A percentile compares a stretch with the other conserved stretches of the same genome.
Evolutionary conservation across 345 rosid species (phyloP).

Genomic region (Excoecaria cochinchinensis): DNA sequence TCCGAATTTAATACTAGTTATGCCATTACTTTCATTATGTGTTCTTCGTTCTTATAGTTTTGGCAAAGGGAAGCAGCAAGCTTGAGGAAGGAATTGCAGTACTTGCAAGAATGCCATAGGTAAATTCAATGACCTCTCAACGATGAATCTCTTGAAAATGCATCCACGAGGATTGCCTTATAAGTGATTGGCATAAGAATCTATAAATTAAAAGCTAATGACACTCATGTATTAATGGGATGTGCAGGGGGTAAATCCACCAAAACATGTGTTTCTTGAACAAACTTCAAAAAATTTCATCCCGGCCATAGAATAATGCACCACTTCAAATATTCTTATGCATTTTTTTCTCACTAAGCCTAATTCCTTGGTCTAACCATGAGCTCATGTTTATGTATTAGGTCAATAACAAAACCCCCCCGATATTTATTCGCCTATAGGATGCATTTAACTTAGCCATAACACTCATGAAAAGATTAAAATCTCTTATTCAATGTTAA

Average conservation of each 20-base stretch:
- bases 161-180: not conserved
- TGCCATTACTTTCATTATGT: not conserved
- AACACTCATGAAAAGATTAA: not conserved
- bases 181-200: not conserved
- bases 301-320: not conserved
- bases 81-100: slow-evolving; percentile 64
- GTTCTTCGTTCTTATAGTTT: slow-evolving; percentile 39
- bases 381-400: not conserved
- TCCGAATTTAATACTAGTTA: not conserved
- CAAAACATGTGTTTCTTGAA: not conserved
- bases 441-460: not conserved
- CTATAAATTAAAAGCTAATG: not conserved
- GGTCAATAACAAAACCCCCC: not conserved
- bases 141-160: not conserved
- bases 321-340: not conserved
- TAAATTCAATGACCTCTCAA: slow-evolving; percentile 18
- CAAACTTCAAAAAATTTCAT: not conserved
- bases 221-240: not conserved
- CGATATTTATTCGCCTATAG: no score
- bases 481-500: not conserved
- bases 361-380: not conserved
- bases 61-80: slow-evolving; percentile 76
- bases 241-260: not conserved
- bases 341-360: not conserved
- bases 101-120: slow-evolving; percentile 74